Conservation (phyloP, 148 eudicot species). For the Chenopodium suecicum region DNA sequence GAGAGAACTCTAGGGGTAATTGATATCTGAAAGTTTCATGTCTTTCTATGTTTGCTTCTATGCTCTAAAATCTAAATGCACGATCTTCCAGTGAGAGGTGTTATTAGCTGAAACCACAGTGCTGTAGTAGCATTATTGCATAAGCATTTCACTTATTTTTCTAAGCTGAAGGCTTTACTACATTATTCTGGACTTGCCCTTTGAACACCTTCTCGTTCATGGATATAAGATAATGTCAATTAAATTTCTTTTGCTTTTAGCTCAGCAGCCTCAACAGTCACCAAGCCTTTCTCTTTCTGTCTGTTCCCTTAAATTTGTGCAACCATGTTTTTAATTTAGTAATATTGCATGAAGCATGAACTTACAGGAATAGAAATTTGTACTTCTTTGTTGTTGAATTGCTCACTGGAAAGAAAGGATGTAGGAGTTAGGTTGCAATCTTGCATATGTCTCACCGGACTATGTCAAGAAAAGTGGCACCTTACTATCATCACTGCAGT, state of each 20-base stretch:
- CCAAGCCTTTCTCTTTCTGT: neutral
- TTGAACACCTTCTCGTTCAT: neutral
- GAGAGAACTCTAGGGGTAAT: constrained; percentile 64
- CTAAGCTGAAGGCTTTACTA: neutral
- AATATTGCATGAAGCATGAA: neutral
- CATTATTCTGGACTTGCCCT: neutral
- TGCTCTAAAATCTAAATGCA: neutral
- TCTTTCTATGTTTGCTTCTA: neutral
- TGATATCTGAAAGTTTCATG: neutral
- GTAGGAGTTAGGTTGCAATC: neutral
- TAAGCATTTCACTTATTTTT: neutral
- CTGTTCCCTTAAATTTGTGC: neutral
- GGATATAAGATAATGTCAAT: no score
- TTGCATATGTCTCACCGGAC: neutral
- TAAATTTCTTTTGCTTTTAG: neutral
- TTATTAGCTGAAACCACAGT: neutral
- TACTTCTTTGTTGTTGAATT: no score
- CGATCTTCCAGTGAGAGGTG: neutral
- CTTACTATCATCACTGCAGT: neutral
- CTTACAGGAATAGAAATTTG: neutral
- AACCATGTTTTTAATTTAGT: neutral
- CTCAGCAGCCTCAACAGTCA: neutral
- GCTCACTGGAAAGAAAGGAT: neutral
- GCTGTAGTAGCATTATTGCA: neutral
- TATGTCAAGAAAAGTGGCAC: neutral